phyloP scores from a whole-genome alignment of 2,329 filamentous ascomycete genomes.

The Salinomyces thailandicus region DNA sequence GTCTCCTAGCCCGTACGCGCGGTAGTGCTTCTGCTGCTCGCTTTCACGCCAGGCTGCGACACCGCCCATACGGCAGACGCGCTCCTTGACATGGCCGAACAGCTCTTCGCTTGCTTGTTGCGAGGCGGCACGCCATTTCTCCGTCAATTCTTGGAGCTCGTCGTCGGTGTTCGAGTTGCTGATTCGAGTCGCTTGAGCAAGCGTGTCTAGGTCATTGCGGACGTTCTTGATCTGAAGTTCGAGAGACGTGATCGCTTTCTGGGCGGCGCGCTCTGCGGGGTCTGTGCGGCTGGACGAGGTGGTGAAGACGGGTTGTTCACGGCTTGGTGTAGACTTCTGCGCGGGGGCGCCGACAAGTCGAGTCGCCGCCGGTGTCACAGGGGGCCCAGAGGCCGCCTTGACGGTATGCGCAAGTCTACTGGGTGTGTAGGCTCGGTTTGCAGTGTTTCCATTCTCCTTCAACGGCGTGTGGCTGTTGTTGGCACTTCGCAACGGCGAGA shows the following conservation, averaged over 20 bases:
- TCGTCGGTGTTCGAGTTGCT: constrained; percentile 37
- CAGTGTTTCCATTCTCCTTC: constrained; percentile 9
- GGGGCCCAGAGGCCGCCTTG: constrained; percentile 4
- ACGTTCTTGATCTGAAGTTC: constrained; percentile 30
- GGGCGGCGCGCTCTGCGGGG: constrained; percentile 16
- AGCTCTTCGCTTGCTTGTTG: constrained; percentile 58
- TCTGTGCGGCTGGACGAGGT: constrained; percentile 12
- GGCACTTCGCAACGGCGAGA: constrained; percentile 53
- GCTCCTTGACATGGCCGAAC: constrained; percentile 49
- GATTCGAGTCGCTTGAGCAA: constrained; percentile 45
- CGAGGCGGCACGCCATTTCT: constrained; percentile 52
- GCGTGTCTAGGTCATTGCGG: constrained; percentile 39
- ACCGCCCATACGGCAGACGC: constrained; percentile 54
- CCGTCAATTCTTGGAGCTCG: constrained; percentile 46
- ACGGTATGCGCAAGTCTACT: constrained; percentile 23
- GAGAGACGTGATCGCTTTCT: constrained; percentile 17
- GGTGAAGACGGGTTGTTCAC: constrained; percentile 27
- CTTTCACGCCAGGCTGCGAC: constrained; percentile 41
- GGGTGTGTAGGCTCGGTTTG: constrained; percentile 17
- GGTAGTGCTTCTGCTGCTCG: constrained; percentile 25
- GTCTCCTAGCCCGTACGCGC: constrained; percentile 18
- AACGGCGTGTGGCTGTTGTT: constrained; percentile 11
- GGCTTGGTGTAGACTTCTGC: constrained; percentile 18
- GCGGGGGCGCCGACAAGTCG: constrained; percentile 4
- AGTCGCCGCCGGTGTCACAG: not conserved